Evolutionary conservation across 2,329 filamentous ascomycete genomes (phyloP).

Genomic region (Colletotrichum kahawae): DNA sequence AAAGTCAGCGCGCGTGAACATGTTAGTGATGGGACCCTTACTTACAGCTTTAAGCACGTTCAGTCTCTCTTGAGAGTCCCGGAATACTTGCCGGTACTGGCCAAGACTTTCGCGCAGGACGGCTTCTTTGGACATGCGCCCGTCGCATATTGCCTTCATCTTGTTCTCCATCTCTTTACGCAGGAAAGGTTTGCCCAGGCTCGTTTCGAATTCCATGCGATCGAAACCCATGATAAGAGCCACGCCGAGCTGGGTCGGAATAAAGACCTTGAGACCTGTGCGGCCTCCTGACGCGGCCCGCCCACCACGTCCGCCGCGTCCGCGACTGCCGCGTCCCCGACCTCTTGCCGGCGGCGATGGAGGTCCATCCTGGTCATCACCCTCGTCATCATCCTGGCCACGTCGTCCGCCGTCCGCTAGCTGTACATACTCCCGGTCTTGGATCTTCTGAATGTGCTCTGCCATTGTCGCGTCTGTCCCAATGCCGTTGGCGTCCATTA

Average conservation of each 20-base stretch:
- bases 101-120: slow-evolving; percentile 84
- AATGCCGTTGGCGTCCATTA: slow-evolving; percentile 99
- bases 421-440: slow-evolving; percentile 84
- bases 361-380: slow-evolving; percentile 41
- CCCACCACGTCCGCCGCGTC: slow-evolving; percentile 46
- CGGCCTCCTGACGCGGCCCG: slow-evolving; percentile 45
- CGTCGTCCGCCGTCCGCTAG: slow-evolving; percentile 54
- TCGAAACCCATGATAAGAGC: slow-evolving; percentile 95
- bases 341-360: slow-evolving; percentile 40
- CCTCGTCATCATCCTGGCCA: slow-evolving; percentile 42
- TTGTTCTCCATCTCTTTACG: slow-evolving; percentile 97
- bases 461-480: slow-evolving; percentile 99
- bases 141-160: slow-evolving; percentile 97
- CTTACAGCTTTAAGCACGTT: slow-evolving; percentile 67
- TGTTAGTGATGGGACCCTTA: slow-evolving; percentile 23
- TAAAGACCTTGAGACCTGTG: slow-evolving; percentile 77
- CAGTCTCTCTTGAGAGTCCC: slow-evolving; percentile 79
- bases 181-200: slow-evolving; percentile 92
- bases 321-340: slow-evolving; percentile 50
- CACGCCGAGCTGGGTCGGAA: slow-evolving; percentile 89
- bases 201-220: slow-evolving; percentile 89
- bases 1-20: slow-evolving; percentile 14
- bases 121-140: slow-evolving; percentile 72
- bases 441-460: slow-evolving; percentile 96
- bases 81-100: slow-evolving; percentile 87